A percentile compares a stretch with the other conserved stretches of the same genome.
Evolutionary conservation across 2,329 filamentous ascomycete species (phyloP).

Genomic region (Chrysosphaeria jannelii): DNA sequence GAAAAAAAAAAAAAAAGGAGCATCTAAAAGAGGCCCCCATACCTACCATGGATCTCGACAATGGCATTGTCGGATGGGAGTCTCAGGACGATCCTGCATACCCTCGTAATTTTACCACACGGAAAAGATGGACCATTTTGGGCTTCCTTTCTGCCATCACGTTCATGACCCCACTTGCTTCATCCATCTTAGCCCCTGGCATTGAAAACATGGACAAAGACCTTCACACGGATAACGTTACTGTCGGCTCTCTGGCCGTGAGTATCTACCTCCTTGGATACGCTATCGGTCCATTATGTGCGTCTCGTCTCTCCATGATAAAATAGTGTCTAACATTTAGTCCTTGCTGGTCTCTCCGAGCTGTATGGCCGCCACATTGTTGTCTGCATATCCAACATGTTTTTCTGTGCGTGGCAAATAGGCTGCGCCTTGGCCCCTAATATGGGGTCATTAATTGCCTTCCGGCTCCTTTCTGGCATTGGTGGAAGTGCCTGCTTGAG

Average conservation of each 20-base stretch:
- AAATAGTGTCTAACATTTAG: constrained; percentile 23
- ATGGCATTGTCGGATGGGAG: constrained; percentile 28
- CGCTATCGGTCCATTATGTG: constrained; percentile 25
- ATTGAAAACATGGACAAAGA: constrained; percentile 14
- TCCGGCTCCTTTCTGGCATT: constrained; percentile 5
- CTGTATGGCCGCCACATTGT: constrained; percentile 21
- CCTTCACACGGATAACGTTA: constrained; percentile 13
- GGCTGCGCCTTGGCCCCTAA: constrained; percentile 29
- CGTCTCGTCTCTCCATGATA: constrained; percentile 7
- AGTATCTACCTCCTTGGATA: constrained; percentile 33
- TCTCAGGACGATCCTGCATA: constrained; percentile 23
- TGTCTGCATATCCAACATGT: constrained; percentile 35
- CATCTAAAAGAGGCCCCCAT: constrained; percentile 5
- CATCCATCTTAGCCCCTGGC: constrained; percentile 25
- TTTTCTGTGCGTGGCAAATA: constrained; percentile 34
- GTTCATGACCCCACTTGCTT: constrained; percentile 33
- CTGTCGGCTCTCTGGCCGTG: constrained; percentile 20
- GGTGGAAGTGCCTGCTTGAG: constrained; percentile 4
- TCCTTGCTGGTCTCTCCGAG: constrained; percentile 5
- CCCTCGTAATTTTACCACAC: constrained; percentile 24
- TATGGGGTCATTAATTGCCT: constrained; percentile 12
- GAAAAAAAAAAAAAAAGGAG: background rate
- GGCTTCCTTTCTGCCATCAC: constrained; percentile 26
- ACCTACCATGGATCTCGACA: constrained; percentile 19
- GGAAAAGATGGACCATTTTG: constrained; percentile 26